Evolutionary conservation across 768 basidiomycete genomes (phyloP), one percentile per base, ranked within the genome.

Genomic region (Lentinus brumalis): DNA sequence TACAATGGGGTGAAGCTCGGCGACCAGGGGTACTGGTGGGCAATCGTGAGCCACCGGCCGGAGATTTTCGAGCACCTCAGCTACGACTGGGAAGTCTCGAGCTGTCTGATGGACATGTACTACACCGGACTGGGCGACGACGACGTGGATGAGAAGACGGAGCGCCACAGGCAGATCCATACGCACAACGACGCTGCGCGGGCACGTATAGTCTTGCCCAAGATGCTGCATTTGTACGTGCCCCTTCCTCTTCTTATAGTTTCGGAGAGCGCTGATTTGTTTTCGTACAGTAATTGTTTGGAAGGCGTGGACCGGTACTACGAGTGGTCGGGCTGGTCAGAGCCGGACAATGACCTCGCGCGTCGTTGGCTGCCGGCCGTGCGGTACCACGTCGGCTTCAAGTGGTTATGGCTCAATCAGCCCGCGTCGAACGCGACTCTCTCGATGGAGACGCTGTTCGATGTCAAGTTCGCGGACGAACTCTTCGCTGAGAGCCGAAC

Each of bases 21-120:
- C 40, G 82, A 82, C 66, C 81, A 83, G 67, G 79, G 79, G 4
- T 83, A 80, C 61, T 83, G 79, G 79, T 83, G 81, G 81, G 81
- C 81, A 50, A 80, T 83, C 60, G 76, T 81, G n/a, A 74, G 75
- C 59, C 69, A 78, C 59, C 73, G 72, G 40, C 72, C 69, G 14
- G 77, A 80, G 39, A 66, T 82, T 8, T 79, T 77, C 58, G 72
- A 76, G 63, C 79, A 76, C 42, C 66, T 83, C 55, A 71, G 70
- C 57, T 80, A 71, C 64, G 81, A 81, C 60, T 83, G 77, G 67
- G 81, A 83, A 69, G 74, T 82, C 21, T 78, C 80, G 16, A 80
- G 77, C 64, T 83, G 81, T 62, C 68, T 83, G 53, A 60, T 81
- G 57, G 78, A 81, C 62, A 80, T 75, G 53, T 83, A 83, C 67